phyloP scores from a whole-genome alignment of 1,139 yeast species.

The Kodamaea suecica region DNA sequence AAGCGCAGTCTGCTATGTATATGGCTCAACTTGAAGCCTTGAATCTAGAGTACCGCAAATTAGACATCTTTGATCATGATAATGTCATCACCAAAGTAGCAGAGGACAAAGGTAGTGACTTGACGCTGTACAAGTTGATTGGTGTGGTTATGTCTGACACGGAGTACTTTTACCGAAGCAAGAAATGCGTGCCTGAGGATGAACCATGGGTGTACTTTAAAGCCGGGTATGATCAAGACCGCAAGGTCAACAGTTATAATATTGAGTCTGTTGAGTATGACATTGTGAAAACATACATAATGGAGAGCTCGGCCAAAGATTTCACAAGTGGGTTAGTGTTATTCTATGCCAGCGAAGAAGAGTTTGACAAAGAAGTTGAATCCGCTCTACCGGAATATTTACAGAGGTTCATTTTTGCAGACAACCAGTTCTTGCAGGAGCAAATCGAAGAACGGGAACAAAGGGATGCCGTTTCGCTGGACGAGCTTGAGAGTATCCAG shows the following conservation, averaged over 20 bases:
- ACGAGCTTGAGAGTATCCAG: too few relatives aligned
- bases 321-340: conserved; percentile 18
- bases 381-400: conserved; percentile 15
- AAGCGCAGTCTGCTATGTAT: conserved; percentile 15
- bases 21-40: conserved; percentile 18
- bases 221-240: conserved; percentile 11
- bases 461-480: too few relatives aligned
- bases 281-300: conserved; percentile 17
- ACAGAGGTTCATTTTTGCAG: conserved; percentile 17
- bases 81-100: conserved; percentile 15
- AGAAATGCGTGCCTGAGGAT: conserved; percentile 8
- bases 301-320: conserved; percentile 15
- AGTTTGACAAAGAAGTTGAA: conserved; percentile 7
- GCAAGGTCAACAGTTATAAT: conserved; percentile 17
- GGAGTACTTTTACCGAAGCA: conserved; percentile 23
- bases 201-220: conserved; percentile 16
- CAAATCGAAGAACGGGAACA: too few relatives aligned
- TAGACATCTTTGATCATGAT: conserved; percentile 23
- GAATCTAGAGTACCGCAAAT: conserved; percentile 18
- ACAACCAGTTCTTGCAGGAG: conserved; percentile 14
- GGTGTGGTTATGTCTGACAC: conserved; percentile 31
- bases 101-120: conserved; percentile 2
- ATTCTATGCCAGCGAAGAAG: conserved; percentile 18
- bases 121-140: conserved; percentile 21
- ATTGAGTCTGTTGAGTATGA: conserved; percentile 22